Evolutionary conservation across 2,329 filamentous ascomycete species (phyloP).

Genomic region (Colletotrichum lentis): DNA sequence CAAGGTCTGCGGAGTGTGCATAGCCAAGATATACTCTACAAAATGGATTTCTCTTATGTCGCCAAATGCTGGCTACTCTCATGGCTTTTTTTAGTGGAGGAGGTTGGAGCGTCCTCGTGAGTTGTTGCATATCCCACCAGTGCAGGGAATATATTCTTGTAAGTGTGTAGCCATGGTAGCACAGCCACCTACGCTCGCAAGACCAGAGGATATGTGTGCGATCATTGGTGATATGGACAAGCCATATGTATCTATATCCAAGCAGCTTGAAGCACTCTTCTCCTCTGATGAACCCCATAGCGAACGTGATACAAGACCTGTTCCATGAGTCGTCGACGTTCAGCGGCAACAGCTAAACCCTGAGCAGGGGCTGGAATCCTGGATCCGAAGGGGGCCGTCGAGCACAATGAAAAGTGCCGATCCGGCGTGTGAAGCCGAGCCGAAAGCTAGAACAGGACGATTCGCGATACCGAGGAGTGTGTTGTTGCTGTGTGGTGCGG

Average conservation of each 20-base stretch:
- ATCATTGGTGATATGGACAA: background rate
- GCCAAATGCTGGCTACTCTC: background rate
- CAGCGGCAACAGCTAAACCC: background rate
- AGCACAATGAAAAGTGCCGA: background rate
- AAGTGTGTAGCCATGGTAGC: background rate
- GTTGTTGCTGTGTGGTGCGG: no score
- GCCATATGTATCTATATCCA: background rate
- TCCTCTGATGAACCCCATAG: no score
- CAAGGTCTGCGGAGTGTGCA: conserved; percentile 20
- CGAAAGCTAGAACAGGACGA: background rate
- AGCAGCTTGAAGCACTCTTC: background rate
- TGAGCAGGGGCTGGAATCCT: background rate
- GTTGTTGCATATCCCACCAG: background rate
- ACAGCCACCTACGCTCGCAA: background rate
- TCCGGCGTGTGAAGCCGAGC: background rate
- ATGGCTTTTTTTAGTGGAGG: no score
- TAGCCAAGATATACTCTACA: conserved; percentile 32
- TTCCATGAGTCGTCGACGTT: background rate
- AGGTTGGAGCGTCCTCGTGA: no score
- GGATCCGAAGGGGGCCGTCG: background rate
- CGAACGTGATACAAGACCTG: background rate
- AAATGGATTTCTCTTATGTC: conserved; percentile 32
- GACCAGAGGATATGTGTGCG: background rate
- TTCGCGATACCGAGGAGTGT: background rate
- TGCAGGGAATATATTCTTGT: background rate